Evolutionary conservation across 2,329 filamentous ascomycete species (phyloP), one percentile per base, ranked within the genome.

Genomic region (Dactylellina haptotyla): DNA sequence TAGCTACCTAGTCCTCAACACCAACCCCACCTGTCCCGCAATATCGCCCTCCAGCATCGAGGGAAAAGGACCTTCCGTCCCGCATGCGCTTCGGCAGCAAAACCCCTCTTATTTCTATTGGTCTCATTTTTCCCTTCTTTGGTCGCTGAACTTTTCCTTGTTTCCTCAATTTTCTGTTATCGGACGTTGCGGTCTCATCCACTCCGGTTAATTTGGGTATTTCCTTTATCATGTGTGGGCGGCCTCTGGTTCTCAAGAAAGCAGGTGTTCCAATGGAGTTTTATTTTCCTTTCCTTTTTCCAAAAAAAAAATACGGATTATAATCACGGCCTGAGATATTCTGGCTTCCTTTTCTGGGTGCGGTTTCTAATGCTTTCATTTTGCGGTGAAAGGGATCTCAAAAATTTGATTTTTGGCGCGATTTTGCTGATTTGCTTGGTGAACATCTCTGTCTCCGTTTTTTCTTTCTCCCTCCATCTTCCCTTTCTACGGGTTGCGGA

Each of bases 121-220:
- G 58, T 63, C 66, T 54, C 48, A 20, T 43, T 45, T 32, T 50
- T 50, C 39, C 43, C 14, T 50, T 63, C 41, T 46, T 12, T n/a
- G n/a, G 41, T 64, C 43, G 26, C 39, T 65, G 25, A 39, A 23
- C 25, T 50, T 57, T 71, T 48, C 45, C 57, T 58, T 57, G 57
- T 62, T 54, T 46, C 30, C 26, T 48, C 25, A 16, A 12, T 63
- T 57, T 46, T 72, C 63, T 61, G 66, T 43, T 64, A 58, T 72
- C 64, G 51, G 64, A 56, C 43, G 54, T 51, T 66, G 16, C 62
- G 45, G 23, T 48, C 51, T 70, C 50, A 63, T 72, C 66, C 66
- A 59, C 66, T 59, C 66, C 58, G 58, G 66, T 72, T 72, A 72
- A 72, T 72, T 71, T 72, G 66, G 66, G 66, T 58, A 58, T 72